Evolutionary conservation across 2,329 filamentous ascomycete genomes (phyloP), one percentile per base, ranked within the genome.

Genomic region (Penicillium sp.): DNA sequence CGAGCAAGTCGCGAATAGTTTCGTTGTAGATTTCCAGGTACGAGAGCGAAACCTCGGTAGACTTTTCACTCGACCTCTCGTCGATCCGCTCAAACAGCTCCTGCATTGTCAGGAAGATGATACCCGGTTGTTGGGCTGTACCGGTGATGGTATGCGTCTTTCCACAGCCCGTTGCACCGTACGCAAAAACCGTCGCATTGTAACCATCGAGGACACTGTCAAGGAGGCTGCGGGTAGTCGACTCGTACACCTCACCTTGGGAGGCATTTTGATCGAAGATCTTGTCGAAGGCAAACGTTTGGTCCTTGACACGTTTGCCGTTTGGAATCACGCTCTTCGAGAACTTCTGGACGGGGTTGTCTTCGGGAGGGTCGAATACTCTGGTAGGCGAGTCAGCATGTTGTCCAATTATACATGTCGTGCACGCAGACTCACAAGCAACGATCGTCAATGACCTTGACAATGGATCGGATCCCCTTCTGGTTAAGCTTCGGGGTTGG

Each of bases 11-110:
- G 42, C 93, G 87, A 61, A 98, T 98, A 0, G 90, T 96, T 73
- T 98, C 93, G 66, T 98, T 98, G 77, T 98, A 98, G 54, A 98
- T 98, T 66, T 98, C 93, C 29, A 98, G 78, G 63, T 97, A 98
- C 0, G 90, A 96, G 13, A 98, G 80, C 0, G 90, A 89, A 44
- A 98, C 76, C 62, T 97, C 93, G 3, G 89, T 93, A 23, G 83
- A 77, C 70, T 96, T 97, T 50, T 95, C 89, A 47, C 86, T 82
- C 52, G 84, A 85, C 44, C 87, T 74, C 46, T 97, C 93, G n/a
- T 77, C 75, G 57, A 98, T 95, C 69, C 91, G 88, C 72, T 98
- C 93, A 63, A 98, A 98, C 20, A 98, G 76, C 70, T 98, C 93
- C 69, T 97, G 91, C 90, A 98, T 98, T 1, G 93, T 97, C 60